phyloP scores from a whole-genome alignment of 352 stramenopile genomes.

The Chrysophaeum taylorii region DNA sequence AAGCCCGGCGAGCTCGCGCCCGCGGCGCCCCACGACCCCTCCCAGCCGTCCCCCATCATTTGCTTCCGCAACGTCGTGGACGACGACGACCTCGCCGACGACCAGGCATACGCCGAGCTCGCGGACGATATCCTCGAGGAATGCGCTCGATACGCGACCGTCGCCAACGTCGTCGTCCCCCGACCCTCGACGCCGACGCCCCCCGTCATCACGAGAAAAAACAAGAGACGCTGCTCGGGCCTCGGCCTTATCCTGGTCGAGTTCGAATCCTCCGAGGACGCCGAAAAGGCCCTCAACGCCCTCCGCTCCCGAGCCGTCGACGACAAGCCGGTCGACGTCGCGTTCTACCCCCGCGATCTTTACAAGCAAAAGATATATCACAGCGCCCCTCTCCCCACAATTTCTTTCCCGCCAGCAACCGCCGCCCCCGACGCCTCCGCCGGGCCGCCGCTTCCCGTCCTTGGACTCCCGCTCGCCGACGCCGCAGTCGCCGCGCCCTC shows the following conservation, averaged over 20 bases:
- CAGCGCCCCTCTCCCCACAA: background rate
- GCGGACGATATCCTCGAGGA: background rate
- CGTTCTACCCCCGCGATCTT: background rate
- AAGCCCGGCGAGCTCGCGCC: background rate
- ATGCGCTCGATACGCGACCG: background rate
- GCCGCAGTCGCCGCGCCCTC: too few species aligned
- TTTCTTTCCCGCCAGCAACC: background rate
- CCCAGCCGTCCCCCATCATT: background rate
- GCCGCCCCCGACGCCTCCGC: background rate
- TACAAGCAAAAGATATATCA: background rate
- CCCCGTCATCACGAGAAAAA: background rate
- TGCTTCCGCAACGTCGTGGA: background rate
- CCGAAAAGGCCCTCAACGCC: background rate
- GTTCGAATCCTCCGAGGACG: background rate
- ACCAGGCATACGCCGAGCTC: background rate
- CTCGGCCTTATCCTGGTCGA: background rate
- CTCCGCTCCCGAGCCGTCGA: background rate
- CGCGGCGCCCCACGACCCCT: background rate
- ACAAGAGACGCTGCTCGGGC: background rate
- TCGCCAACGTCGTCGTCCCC: background rate
- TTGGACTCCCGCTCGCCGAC: background rate
- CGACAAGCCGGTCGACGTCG: background rate
- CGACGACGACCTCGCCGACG: background rate
- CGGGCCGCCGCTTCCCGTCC: background rate
- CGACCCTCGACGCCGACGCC: background rate